These are phyloP conservation scores for Fonsecaea multimorphosa DNA, from an alignment of 2,329 filamentous ascomycete genomes.

Conservation along the genomic window DNA sequence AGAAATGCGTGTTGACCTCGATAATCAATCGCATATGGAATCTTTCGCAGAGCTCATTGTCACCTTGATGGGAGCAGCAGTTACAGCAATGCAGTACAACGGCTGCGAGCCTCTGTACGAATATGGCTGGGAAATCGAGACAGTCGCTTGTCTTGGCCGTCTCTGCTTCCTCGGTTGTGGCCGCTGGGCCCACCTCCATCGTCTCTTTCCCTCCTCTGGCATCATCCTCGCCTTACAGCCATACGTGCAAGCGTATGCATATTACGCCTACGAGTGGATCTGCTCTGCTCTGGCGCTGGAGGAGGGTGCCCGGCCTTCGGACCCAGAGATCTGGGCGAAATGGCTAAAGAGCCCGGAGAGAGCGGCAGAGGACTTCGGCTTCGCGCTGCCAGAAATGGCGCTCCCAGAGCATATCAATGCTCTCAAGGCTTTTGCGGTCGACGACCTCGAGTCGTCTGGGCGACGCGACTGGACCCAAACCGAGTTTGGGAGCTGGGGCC, in stretches of 20 bases:
- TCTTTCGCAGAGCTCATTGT: conserved; percentile 23
- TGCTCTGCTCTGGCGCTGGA: conserved; percentile 10
- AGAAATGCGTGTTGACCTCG: conserved; percentile 29
- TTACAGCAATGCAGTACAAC: conserved; percentile 17
- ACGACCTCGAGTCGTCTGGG: conserved; percentile 13
- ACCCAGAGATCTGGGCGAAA: conserved; percentile 18
- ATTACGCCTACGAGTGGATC: conserved; percentile 23
- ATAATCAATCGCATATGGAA: conserved; percentile 27
- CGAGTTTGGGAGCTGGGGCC: conserved; percentile 5
- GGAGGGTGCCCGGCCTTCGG: conserved; percentile 1
- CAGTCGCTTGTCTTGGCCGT: conserved; percentile 11
- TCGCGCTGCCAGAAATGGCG: conserved; percentile 17
- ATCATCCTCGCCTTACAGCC: conserved; percentile 15
- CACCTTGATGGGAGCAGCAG: conserved; percentile 17
- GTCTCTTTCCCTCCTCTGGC: conserved; percentile 23
- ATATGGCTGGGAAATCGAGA: conserved; percentile 8
- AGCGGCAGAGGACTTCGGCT: conserved; percentile 20
- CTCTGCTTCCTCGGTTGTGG: conserved; percentile 21
- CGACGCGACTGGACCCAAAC: conserved; percentile 1
- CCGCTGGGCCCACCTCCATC: conserved; percentile 28
- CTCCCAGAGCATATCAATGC: conserved; percentile 16
- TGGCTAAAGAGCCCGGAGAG: background rate
- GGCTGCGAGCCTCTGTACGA: background rate
- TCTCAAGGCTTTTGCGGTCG: conserved; percentile 12
- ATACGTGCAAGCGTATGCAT: conserved; percentile 23